Percentiles rank a stretch among this genome's conserved stretches.
phyloP scores from a whole-genome alignment of 495 filamentous ascomycete genomes.

The Neurospora tetraspora region DNA sequence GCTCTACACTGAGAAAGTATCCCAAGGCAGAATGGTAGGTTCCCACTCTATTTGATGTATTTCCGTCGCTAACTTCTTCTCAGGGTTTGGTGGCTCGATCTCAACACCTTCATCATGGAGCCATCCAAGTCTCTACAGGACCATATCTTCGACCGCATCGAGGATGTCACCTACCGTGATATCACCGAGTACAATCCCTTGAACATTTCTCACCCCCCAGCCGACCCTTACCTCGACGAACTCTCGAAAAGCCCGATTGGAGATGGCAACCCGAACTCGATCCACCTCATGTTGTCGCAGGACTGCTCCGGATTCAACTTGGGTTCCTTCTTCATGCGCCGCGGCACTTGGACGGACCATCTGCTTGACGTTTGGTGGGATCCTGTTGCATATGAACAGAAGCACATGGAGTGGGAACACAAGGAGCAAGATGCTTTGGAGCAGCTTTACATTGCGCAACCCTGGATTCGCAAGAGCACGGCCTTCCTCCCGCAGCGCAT shows the following conservation, averaged over 20 bases:
- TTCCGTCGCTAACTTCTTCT: slow-evolving; percentile 17
- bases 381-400: slow-evolving; percentile 93
- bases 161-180: slow-evolving; percentile 75
- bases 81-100: slow-evolving; percentile 99
- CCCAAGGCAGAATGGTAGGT: slow-evolving; percentile 90
- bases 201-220: slow-evolving; percentile 79
- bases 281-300: slow-evolving; percentile 83
- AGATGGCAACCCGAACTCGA: slow-evolving; percentile 60
- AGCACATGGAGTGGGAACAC: slow-evolving; percentile 98
- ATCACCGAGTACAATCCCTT: slow-evolving; percentile 94
- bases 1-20: slow-evolving; percentile 85
- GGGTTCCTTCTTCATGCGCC: slow-evolving; percentile 84
- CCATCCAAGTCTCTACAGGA: slow-evolving; percentile 79
- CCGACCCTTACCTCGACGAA: slow-evolving; percentile 62
- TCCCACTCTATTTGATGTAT: background rate
- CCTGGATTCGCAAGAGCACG: slow-evolving; percentile 82
- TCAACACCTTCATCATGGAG: slow-evolving; percentile 98
- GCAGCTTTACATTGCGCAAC: slow-evolving; percentile 81
- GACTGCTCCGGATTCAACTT: slow-evolving; percentile 96
- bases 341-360: slow-evolving; percentile 82
- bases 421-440: slow-evolving; percentile 96
- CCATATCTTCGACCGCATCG: slow-evolving; percentile 79
- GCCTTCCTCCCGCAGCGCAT: slow-evolving; percentile 86
- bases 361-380: slow-evolving; percentile 98
- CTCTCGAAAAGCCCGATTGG: slow-evolving; percentile 59